These are phyloP conservation scores for Przewalskia tangutica DNA, from an alignment of 257 asterid species.

Conservation along the genomic window DNA sequence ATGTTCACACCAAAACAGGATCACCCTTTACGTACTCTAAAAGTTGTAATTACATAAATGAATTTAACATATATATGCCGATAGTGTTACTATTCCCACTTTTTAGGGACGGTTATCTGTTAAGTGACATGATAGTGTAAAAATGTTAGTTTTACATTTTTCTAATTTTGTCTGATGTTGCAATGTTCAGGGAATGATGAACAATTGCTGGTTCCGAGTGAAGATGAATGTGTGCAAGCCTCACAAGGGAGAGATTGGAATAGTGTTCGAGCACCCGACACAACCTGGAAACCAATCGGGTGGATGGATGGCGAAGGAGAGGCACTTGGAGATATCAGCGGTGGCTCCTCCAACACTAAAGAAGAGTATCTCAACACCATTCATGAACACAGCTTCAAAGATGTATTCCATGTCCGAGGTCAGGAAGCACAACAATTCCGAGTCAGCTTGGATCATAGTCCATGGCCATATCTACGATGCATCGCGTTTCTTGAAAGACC, in stretches of 20 bases:
- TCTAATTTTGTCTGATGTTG: neutral
- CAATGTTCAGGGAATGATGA: conserved; percentile 82
- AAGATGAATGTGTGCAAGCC: conserved; percentile 73
- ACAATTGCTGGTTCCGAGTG: conserved; percentile 90
- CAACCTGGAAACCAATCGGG: conserved; percentile 80
- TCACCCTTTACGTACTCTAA: neutral
- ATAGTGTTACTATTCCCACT: neutral
- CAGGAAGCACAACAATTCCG: conserved; percentile 50
- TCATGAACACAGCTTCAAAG: conserved; percentile 69
- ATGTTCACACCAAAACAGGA: neutral
- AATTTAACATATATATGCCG: neutral
- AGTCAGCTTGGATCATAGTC: conserved; percentile 87
- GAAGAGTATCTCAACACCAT: conserved; percentile 70
- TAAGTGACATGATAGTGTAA: neutral
- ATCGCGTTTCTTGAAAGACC: conserved; percentile 70
- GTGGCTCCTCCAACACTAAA: conserved; percentile 36
- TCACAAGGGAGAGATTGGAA: conserved; percentile 74
- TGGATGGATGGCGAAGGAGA: conserved; percentile 96
- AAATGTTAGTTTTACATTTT: neutral
- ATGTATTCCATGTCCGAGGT: conserved; percentile 60
- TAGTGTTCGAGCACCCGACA: conserved; percentile 90
- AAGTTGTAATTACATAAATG: neutral
- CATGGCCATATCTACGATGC: conserved; percentile 82
- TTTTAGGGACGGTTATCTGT: neutral
- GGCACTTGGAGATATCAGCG: conserved; percentile 47